Base-by-base conservation (phyloP, 352 stramenopile genomes). In the Pythium phragmiticola region DNA sequence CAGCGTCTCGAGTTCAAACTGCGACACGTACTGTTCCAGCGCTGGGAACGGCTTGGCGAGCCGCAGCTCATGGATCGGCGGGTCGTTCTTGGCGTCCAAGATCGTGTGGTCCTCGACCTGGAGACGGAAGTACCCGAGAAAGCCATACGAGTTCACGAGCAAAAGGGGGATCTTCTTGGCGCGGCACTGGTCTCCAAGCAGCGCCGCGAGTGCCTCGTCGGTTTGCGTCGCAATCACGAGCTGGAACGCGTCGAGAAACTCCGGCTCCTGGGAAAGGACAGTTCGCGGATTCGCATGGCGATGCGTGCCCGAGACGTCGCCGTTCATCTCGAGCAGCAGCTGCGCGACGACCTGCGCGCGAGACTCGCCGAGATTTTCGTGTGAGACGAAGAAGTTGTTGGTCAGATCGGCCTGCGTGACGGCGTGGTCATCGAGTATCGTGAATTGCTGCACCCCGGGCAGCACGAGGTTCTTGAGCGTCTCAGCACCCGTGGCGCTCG, bases 391-490 rank as follows among this genome's bases (percentile, higher is more conserved):
- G 69, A 99, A 99, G 70, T 98, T 98, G 74, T 93, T 97, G 62
- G 84, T 87, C 42, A 83, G 63, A 63, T 98, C 89, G 16, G 76
- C 73, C 36, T 87, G 70, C 7, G 76, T 74, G 52, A 97, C 90
- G 2, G 46, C 57, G 26, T 74, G 72, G 56, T 96, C 93, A 82
- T 99, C 97, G 8, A 99, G 62, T 17, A 99, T 87, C 28, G 90
- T 95, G 70, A 99, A 98, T 34, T 76, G 77, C 52, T 92, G 78
- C 17, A 97, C 74, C 19, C 92, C 83, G 16, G 92, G 92, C 30
- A 98, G 75, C 54, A 98, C 91, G 23, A 99, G 76, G 81, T 99
- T 99, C 82, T 99, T 99, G 52, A 99, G 81, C 30, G 95, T 97
- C 80, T 99, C 97, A 2, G 96, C 96, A 13, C 94, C 97, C 5